These are phyloP conservation scores for Elsinoe perseae DNA, from an alignment of 2,329 filamentous ascomycete species.

Conservation along the genomic window DNA sequence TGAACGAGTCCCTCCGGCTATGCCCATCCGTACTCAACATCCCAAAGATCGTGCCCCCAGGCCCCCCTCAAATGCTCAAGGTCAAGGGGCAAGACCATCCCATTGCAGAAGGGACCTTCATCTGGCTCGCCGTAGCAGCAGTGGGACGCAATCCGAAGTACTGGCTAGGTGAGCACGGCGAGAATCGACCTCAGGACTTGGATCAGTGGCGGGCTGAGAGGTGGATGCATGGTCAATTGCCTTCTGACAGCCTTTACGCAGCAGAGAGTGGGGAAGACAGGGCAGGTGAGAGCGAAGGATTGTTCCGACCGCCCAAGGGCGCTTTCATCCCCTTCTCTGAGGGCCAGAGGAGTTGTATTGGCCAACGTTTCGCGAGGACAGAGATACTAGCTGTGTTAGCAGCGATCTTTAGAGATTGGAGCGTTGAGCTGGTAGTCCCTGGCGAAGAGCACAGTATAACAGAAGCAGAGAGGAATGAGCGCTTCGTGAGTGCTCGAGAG, in stretches of 20 bases:
- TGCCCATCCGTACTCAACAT: neutral
- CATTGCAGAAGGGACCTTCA: neutral
- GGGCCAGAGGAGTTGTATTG: conserved; percentile 10
- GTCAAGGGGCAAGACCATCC: neutral
- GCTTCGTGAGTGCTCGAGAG: neutral
- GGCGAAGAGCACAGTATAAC: neutral
- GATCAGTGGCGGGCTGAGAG: conserved; percentile 4
- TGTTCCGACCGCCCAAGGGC: neutral
- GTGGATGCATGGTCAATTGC: neutral
- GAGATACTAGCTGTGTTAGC: conserved; percentile 10
- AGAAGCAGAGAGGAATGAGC: neutral
- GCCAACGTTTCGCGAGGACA: conserved; percentile 8
- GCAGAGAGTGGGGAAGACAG: neutral
- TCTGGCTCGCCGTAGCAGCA: neutral
- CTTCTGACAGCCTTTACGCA: neutral
- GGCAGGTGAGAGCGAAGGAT: too few relatives aligned
- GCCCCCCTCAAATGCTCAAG: neutral
- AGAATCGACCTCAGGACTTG: neutral
- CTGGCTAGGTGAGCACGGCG: neutral
- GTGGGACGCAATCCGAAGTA: conserved; percentile 8
- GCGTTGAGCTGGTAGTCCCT: conserved; percentile 2
- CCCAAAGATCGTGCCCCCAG: conserved; percentile 1
- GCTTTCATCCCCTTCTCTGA: conserved; percentile 1
- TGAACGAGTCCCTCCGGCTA: neutral
- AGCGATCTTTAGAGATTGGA: conserved; percentile 4